A percentile compares a stretch with the other conserved stretches of the same genome.
Evolutionary conservation across 2,329 filamentous ascomycete genomes (phyloP).

Genomic region (Pseudogymnoascus pannorum): DNA sequence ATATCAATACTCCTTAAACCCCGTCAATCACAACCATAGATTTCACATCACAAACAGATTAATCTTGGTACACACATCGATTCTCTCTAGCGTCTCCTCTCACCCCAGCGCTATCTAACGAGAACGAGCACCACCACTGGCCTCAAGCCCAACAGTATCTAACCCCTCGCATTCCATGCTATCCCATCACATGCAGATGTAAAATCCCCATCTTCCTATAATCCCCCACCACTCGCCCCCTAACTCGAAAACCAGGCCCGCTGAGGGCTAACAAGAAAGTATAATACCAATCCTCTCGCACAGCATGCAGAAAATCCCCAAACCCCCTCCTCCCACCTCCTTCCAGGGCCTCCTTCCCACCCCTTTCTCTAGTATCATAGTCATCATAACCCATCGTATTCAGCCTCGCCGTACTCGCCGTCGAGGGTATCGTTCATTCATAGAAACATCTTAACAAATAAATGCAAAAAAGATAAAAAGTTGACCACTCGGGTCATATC

Average conservation of each 20-base stretch:
- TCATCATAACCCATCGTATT: background rate
- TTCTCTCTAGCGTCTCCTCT: background rate
- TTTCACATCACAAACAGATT: background rate
- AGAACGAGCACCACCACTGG: background rate
- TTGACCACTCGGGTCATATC: background rate
- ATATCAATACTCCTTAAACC: too few relatives aligned
- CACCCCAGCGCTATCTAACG: background rate
- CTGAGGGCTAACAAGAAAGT: background rate
- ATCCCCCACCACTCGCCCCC: background rate
- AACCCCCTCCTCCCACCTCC: background rate
- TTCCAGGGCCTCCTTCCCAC: background rate
- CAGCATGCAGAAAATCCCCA: background rate
- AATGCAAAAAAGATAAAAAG: background rate
- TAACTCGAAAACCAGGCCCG: background rate
- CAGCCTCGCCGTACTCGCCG: background rate
- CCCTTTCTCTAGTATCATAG: background rate
- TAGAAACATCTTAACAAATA: background rate
- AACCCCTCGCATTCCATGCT: background rate
- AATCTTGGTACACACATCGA: background rate
- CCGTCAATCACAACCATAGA: too few relatives aligned
- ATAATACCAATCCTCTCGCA: background rate
- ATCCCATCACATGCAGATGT: background rate
- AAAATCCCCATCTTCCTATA: background rate
- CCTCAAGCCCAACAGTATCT: background rate
- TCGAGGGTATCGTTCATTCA: conserved; percentile 1